A percentile compares a stretch with the other conserved stretches of the same genome.
Conservation (phyloP, 2,329 filamentous ascomycete species). For the Seiridium cupressi region DNA sequence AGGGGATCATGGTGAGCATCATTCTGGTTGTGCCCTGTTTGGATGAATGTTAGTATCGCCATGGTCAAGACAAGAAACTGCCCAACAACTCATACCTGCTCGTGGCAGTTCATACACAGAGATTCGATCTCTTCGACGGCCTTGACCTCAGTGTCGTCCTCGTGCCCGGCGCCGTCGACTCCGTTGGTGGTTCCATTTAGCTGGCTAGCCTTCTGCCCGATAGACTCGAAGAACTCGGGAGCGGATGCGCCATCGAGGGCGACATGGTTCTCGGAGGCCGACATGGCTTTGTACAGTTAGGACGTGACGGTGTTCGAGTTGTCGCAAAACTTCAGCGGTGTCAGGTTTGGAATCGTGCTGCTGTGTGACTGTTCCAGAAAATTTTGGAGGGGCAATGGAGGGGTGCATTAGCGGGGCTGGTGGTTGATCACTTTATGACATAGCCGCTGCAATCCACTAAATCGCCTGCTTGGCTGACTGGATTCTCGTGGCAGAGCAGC, state of each 20-base stretch:
- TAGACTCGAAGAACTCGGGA: constrained; percentile 59
- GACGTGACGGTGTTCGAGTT: background rate
- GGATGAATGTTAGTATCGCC: background rate
- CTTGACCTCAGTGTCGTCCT: constrained; percentile 44
- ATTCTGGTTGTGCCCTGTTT: constrained; percentile 77
- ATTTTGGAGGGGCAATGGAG: constrained; percentile 13
- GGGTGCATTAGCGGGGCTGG: constrained; percentile 11
- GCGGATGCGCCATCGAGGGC: constrained; percentile 28
- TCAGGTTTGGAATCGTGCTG: background rate
- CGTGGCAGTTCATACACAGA: constrained; percentile 82
- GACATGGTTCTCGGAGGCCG: constrained; percentile 34
- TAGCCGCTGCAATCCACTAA: constrained; percentile 4
- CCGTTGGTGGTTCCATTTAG: constrained; percentile 36
- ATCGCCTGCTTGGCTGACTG: background rate
- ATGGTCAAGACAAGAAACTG: background rate
- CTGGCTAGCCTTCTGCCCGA: constrained; percentile 59
- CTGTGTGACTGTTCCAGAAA: constrained; percentile 5
- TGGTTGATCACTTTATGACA: constrained; percentile 7
- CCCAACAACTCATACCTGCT: constrained; percentile 55
- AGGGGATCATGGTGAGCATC: constrained; percentile 88
- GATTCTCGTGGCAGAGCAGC: background rate
- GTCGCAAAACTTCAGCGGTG: background rate
- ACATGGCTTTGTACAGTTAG: constrained; percentile 32
- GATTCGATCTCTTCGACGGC: constrained; percentile 71
- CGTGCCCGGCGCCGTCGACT: constrained; percentile 25